Conservation (phyloP, 176 grass and related monocot species). For the Triticum urartu region DNA sequence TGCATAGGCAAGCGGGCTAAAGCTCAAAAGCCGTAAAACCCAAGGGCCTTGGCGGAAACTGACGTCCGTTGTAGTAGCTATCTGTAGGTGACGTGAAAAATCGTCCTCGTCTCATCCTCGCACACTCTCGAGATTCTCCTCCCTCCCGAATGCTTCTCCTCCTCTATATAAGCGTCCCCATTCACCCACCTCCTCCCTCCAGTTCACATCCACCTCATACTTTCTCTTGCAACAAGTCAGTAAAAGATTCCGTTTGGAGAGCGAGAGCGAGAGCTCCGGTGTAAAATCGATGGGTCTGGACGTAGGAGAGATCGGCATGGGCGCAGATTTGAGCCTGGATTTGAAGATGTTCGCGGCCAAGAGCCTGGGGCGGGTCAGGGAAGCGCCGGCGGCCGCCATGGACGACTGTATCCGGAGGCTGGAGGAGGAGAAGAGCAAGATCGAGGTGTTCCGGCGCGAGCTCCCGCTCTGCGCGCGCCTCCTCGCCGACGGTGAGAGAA, state of each 20-base stretch:
- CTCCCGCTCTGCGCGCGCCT: conserved; percentile 76
- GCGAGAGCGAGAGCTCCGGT: background rate
- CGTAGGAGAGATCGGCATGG: conserved; percentile 50
- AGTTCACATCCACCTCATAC: conserved; percentile 3
- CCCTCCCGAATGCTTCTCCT: background rate
- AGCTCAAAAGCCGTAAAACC: background rate
- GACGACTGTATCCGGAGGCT: conserved; percentile 56
- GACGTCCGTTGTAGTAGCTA: background rate
- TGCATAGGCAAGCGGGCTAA: background rate
- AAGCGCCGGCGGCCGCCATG: conserved; percentile 40
- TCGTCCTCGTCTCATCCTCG: background rate
- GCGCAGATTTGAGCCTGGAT: conserved; percentile 54
- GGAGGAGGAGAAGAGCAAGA: conserved; percentile 80
- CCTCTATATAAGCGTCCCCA: conserved; percentile 25
- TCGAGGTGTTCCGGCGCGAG: conserved; percentile 79
- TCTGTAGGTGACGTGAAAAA: conserved; percentile 33
- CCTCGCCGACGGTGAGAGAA: conserved; percentile 50
- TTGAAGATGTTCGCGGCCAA: conserved; percentile 57
- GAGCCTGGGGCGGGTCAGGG: conserved; percentile 36
- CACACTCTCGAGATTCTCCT: conserved; percentile 25
- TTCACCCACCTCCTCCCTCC: background rate
- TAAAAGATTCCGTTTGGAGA: conserved; percentile 9
- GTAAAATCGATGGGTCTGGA: conserved; percentile 43
- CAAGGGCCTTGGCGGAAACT: background rate
- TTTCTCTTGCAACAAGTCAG: background rate